Base-by-base conservation (phyloP, 306 rosid species). In the Cucurbita ficifolia region DNA sequence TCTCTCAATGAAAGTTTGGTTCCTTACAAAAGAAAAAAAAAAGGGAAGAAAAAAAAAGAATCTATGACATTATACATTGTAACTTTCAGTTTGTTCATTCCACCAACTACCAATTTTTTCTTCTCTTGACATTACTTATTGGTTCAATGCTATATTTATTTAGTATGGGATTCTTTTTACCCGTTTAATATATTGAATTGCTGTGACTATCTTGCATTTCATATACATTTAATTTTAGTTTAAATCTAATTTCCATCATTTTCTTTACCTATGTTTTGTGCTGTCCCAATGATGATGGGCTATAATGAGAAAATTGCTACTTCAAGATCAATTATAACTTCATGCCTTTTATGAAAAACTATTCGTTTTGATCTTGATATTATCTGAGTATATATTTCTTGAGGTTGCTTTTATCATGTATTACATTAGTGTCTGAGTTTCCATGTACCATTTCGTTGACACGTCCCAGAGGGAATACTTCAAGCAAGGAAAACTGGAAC, bases 401-500 rank as follows among this genome's bases (percentile, higher is more conserved):
- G 19, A 7, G 39, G 29, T 72, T 57, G 4, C 45, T 4, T 35
- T 21, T 63, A 58, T n/a, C 51, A 43, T 29, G 16, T 58, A 18
- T 61, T 35, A 10, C 39, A 46, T 75, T 51, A 33, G 56, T 70
- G 62, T 69, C 35, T 73, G 46, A 19, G 35, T 60, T 65, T 57
- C 51, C 59, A 29, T 5, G 21, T 49, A 29, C 35, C 22, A 17
- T 68, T 75, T 24, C 55, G 6, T 63, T 75, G 67, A 22, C 56
- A 35, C 75, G 40, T 46, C 84, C 81, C 87, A 91, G 99, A 86
- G 99, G 81, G 96, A 91, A 86, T 95, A 95, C 86, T 95, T 91
- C 85, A 89, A 95, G 83, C 99, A 91, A 78, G 97, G 97, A 40
- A 95, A 91, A 63, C 63, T 86, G 68, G 96, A 91, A 75, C 96